Evolutionary conservation across 1,139 yeast genomes (phyloP).

Genomic region (Saccharomyces hybrid): DNA sequence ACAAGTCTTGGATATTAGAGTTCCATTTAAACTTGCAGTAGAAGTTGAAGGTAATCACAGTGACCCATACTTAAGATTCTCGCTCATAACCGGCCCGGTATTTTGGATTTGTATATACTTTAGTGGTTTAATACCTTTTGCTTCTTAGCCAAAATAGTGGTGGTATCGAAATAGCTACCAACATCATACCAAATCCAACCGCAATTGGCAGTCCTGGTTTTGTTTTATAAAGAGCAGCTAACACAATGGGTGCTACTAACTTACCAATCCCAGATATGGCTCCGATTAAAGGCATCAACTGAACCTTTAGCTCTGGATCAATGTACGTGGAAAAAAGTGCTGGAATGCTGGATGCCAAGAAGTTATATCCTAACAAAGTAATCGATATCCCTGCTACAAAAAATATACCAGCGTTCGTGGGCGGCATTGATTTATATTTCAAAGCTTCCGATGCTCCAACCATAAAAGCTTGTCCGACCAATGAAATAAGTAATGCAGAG

Average conservation of each 20-base stretch:
- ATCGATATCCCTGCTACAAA: slow-evolving; percentile 6
- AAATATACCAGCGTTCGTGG: slow-evolving; percentile 8
- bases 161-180: slow-evolving; percentile 5
- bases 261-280: slow-evolving; percentile 8
- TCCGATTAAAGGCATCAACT: slow-evolving; percentile 7
- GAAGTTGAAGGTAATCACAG: too few relatives aligned
- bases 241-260: slow-evolving; percentile 7
- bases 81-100: too few relatives aligned
- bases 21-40: too few relatives aligned
- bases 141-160: background rate
- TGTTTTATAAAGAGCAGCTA: slow-evolving; percentile 8
- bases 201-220: slow-evolving; percentile 5
- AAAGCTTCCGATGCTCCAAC: slow-evolving; percentile 7
- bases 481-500: slow-evolving; percentile 4
- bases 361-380: slow-evolving; percentile 8
- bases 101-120: too few relatives aligned
- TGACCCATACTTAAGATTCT: too few relatives aligned
- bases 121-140: too few relatives aligned
- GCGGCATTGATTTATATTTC: slow-evolving; percentile 1
- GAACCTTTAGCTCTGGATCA: slow-evolving; percentile 6
- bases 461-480: slow-evolving; percentile 8
- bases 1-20: too few relatives aligned
- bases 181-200: slow-evolving; percentile 7
- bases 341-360: slow-evolving; percentile 8
- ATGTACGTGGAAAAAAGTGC: slow-evolving; percentile 7